phyloP scores from a whole-genome alignment of 441 rosid genomes.

The Arabidopsis hybrid region DNA sequence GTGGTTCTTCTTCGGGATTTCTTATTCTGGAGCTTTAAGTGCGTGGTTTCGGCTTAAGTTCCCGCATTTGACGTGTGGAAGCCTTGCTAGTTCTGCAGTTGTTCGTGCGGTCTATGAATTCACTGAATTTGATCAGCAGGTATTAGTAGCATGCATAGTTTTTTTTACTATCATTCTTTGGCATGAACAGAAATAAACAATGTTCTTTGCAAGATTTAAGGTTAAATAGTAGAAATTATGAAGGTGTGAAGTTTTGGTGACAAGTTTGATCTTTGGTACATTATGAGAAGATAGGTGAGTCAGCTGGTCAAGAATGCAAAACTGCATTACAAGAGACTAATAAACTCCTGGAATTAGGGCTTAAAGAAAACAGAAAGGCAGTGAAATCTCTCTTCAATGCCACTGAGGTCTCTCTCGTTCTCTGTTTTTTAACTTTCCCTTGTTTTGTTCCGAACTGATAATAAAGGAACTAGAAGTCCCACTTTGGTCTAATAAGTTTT shows the following conservation, averaged over 20 bases:
- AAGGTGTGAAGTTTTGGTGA: background rate
- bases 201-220: conserved; percentile 3
- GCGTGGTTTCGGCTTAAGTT: conserved; percentile 96
- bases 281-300: conserved; percentile 71
- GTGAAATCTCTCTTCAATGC: conserved; percentile 74
- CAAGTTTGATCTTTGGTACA: conserved; percentile 2
- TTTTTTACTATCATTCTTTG: background rate
- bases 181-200: conserved; percentile 8
- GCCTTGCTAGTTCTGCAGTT: conserved; percentile 97
- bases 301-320: conserved; percentile 93
- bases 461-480: background rate
- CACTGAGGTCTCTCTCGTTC: conserved; percentile 61
- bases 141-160: conserved; percentile 4
- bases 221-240: background rate
- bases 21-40: conserved; percentile 94
- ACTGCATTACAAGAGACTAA: conserved; percentile 72
- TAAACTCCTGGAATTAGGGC: conserved; percentile 64
- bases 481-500: conserved; percentile 3
- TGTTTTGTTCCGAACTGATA: background rate
- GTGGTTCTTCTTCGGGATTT: conserved; percentile 88
- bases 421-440: background rate
- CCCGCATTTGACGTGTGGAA: conserved; percentile 92
- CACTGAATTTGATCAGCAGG: conserved; percentile 86
- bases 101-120: conserved; percentile 80
- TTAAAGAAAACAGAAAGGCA: conserved; percentile 61